Evolutionary conservation across 768 basidiomycete genomes (phyloP), one percentile per base, ranked within the genome.

Genomic region (Suillus luteus): DNA sequence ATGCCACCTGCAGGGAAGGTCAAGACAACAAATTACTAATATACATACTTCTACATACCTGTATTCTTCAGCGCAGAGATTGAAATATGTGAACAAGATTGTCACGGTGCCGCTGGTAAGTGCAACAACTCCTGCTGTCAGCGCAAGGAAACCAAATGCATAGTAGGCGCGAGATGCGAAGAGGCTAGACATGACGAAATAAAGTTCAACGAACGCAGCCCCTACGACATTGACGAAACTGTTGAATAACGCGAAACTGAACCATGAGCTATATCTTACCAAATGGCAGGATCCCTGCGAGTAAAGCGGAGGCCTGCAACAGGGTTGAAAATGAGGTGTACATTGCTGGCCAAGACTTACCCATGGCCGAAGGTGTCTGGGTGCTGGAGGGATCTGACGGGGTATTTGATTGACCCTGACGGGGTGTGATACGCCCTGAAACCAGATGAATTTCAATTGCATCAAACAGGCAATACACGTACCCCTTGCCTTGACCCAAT

Each of bases 151-250:
- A 17, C 96, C 96, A 73, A 98, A 98, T 12, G 96, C 96, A 74
- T 97, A 98, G 78, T 95, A 96, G 52, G 91, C 92, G 40, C 93
- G 85, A 11, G 93, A 91, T 27, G 95, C 95, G 70, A 97, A 99
- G 33, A 98, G 81, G 70, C 89, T 92, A 14, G 94, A 93, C 64
- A 98, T 81, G 51, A 96, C 87, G 72, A 95, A 97, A 76, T 94
- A 97, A 12, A 97, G 78, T 75, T 98, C 96, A 65, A 98, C 92
- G 70, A 97, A 98, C 3, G 93, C 95, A 55, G 96, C 96, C 60
- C 94, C 92, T 93, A 62, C n/a, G 60, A 51, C 10, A 40, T 22
- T 9, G 6, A 48, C 61, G 33, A 54, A 17, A 69, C 43, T 51
- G 60, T 38, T 10, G 17, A 59, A 55, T 68, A 17, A 48, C n/a